Conservation (phyloP, 331 rosid genomes). For the Ulmus americana region DNA sequence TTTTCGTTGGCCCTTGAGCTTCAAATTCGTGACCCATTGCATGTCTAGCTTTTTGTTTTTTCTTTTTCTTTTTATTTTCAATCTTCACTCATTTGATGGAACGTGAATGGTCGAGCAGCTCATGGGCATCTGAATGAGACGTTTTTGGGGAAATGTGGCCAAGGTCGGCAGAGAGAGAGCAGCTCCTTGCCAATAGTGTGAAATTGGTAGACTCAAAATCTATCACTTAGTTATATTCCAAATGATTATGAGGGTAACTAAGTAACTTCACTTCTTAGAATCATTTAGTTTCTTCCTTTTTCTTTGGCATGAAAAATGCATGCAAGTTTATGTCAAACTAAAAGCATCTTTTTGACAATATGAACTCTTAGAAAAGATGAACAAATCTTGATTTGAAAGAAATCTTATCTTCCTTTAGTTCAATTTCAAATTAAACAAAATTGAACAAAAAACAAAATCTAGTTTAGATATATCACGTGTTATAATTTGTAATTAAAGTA, state of each 20-base stretch:
- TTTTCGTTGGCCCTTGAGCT: too few relatives aligned
- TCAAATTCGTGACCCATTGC: not conserved
- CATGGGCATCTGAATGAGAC: slow-evolving; percentile 30
- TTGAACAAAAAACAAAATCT: too few relatives aligned
- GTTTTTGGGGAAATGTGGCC: not conserved
- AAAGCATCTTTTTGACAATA: too few relatives aligned
- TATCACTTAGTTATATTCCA: slow-evolving; percentile 5
- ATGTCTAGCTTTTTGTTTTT: not conserved
- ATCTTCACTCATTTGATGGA: slow-evolving; percentile 32
- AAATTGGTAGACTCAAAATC: not conserved
- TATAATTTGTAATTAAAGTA: too few relatives aligned
- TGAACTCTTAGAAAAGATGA: too few relatives aligned
- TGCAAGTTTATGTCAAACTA: not conserved
- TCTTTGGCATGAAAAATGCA: not conserved
- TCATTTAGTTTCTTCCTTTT: not conserved
- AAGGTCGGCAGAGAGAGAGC: slow-evolving; percentile 21
- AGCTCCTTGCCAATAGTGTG: slow-evolving; percentile 10
- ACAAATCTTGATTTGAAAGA: too few relatives aligned
- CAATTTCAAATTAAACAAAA: too few relatives aligned
- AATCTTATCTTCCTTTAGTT: too few relatives aligned
- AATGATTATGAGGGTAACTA: slow-evolving; percentile 6
- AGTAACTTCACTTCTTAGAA: not conserved
- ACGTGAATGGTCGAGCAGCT: slow-evolving; percentile 39
- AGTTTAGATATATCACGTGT: too few relatives aligned
- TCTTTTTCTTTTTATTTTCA: not conserved